phyloP scores from a whole-genome alignment of 768 basidiomycete species.

The Panellus pusillus region DNA sequence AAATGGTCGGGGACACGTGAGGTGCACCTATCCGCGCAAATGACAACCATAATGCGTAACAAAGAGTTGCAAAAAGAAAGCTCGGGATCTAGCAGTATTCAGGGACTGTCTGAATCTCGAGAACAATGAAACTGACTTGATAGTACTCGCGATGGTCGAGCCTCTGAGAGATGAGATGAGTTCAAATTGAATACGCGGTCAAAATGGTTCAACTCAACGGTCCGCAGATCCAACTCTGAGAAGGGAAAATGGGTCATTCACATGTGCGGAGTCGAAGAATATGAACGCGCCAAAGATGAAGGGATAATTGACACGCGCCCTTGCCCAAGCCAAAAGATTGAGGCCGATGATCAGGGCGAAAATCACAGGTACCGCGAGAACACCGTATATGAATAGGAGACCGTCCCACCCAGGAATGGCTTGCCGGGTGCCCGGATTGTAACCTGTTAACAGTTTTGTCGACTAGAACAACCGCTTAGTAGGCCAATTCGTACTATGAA shows the following conservation, averaged over 20 bases:
- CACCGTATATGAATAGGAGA: slow-evolving; percentile 77
- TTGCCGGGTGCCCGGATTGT: slow-evolving; percentile 49
- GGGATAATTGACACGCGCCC: slow-evolving; percentile 81
- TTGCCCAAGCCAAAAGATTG: slow-evolving; percentile 79
- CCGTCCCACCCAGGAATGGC: slow-evolving; percentile 71
- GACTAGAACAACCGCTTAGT: too few species aligned
- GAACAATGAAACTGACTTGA: slow-evolving; percentile 38
- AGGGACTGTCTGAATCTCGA: not conserved
- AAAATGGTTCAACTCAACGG: slow-evolving; percentile 31
- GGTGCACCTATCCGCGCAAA: slow-evolving; percentile 62
- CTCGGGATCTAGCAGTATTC: slow-evolving; percentile 62
- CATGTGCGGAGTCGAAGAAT: not conserved
- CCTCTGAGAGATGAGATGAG: too few species aligned
- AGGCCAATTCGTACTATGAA: slow-evolving; percentile 46
- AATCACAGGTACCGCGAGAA: slow-evolving; percentile 69
- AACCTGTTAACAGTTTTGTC: slow-evolving; percentile 39
- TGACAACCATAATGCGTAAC: slow-evolving; percentile 83
- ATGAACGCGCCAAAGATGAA: slow-evolving; percentile 76
- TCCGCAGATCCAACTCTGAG: slow-evolving; percentile 67
- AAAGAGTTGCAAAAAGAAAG: slow-evolving; percentile 72
- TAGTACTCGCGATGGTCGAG: slow-evolving; percentile 79
- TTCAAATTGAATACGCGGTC: too few species aligned
- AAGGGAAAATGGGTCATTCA: not conserved
- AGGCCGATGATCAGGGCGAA: slow-evolving; percentile 77
- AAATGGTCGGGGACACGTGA: slow-evolving; percentile 62